Base-by-base conservation (phyloP, 352 stramenopile species). In the Phytopythium vexans region DNA sequence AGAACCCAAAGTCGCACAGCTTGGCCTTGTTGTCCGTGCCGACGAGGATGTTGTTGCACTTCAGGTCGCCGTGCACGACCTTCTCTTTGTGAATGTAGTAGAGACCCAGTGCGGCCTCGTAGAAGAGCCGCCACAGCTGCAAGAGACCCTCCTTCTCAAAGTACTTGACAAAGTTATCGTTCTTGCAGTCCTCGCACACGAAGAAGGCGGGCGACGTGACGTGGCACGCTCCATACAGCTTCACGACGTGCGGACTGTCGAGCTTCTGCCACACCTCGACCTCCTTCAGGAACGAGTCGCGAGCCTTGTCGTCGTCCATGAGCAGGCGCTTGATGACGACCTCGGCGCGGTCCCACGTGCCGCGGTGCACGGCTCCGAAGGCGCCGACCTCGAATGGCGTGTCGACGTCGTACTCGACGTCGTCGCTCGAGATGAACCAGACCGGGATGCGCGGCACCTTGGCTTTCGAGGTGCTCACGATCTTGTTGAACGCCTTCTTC, bases 11-110 rank as follows among this genome's bases (percentile, higher is more conserved):
- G 62, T 82, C 72, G 45, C 62, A 67, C 47, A 82, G 64, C 54
- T 72, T 71, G 32, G 70, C 66, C 35, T 60, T 68, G 27, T 56
- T 49, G 41, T 76, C 49, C 7, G 65, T 51, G 15, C 80, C 84
- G 7, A 96, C 66, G 4, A 97, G 68, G 27, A 97, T 61, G 60
- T 97, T 97, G 49, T 75, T 87, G 45, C 82, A 87, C 54, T 96
- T 96, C 15, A 96, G 70, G 50, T 97, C 87, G 10, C 88, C 81
- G 47, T 97, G 88, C 11, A 97, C 70, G 8, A 89, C 66, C 41
- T 74, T 71, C 37, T 74, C 43, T 33, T 52, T 42, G 60, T 94
- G 79, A 15, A 94, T 47, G 62, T 79, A 92, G 15, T 51, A 37
- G 15, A 94, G 57, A 0, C 77, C 83, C 8, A 74, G 52, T 9